These are phyloP conservation scores for Hortaea werneckii DNA, from an alignment of 2,329 filamentous ascomycete genomes.

Conservation along the genomic window DNA sequence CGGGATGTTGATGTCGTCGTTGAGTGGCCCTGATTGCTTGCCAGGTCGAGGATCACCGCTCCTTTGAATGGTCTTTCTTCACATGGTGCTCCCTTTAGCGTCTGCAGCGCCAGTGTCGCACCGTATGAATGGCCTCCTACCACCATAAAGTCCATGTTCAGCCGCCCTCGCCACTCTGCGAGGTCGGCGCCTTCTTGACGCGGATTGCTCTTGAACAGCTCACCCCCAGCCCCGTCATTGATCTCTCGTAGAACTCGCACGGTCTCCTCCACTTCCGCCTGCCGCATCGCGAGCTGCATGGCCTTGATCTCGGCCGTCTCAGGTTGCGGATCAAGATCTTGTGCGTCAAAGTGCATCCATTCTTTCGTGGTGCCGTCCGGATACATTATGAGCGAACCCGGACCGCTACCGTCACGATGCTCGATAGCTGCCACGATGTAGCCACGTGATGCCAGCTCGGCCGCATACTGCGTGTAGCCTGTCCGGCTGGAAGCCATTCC, in stretches of 20 bases:
- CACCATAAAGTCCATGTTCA: conserved; percentile 46
- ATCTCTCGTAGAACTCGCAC: conserved; percentile 31
- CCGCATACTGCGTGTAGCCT: conserved; percentile 37
- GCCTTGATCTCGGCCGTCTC: conserved; percentile 29
- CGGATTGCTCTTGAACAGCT: conserved; percentile 35
- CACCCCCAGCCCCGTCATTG: conserved; percentile 27
- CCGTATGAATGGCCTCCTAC: conserved; percentile 57
- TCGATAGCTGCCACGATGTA: conserved; percentile 38
- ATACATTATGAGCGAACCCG: conserved; percentile 32
- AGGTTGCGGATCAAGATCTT: conserved; percentile 23
- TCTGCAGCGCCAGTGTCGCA: conserved; percentile 52
- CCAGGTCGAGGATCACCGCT: conserved; percentile 55
- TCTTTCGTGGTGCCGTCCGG: conserved; percentile 22
- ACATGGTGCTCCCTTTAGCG: conserved; percentile 41
- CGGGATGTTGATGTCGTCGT: conserved; percentile 48
- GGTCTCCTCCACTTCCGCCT: conserved; percentile 38
- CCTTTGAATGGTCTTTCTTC: conserved; percentile 41
- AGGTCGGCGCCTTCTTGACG: conserved; percentile 40
- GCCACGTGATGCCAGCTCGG: conserved; percentile 36
- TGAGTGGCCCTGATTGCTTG: conserved; percentile 53
- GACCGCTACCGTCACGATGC: conserved; percentile 38
- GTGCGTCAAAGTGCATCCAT: conserved; percentile 29
- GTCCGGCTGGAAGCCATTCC: conserved; percentile 38
- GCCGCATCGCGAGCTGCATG: conserved; percentile 34
- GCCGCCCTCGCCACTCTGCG: conserved; percentile 41